phyloP scores from a whole-genome alignment of 352 stramenopile genomes.

The Pythium dissotocum region DNA sequence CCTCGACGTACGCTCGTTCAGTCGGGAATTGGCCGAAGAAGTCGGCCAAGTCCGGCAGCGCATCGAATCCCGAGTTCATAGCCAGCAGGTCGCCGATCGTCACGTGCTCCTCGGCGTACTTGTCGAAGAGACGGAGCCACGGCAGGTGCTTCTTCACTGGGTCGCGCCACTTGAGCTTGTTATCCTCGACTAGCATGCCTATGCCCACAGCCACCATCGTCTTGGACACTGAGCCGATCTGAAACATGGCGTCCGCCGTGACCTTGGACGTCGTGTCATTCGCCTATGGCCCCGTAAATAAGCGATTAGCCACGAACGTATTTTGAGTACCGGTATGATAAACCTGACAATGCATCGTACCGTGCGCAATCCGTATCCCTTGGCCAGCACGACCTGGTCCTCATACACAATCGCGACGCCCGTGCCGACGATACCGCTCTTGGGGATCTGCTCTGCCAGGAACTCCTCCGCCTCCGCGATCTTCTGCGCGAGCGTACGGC shows the following conservation, averaged over 20 bases:
- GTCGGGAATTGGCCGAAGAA: conserved; percentile 43
- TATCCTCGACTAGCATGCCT: conserved; percentile 44
- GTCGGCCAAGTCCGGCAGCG: conserved; percentile 32
- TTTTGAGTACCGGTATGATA: not conserved
- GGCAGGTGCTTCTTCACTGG: conserved; percentile 56
- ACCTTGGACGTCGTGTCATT: conserved; percentile 39
- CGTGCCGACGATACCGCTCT: conserved; percentile 38
- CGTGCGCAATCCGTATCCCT: conserved; percentile 16
- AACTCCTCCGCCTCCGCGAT: conserved; percentile 45
- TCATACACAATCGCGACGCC: conserved; percentile 57
- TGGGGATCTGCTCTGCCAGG: conserved; percentile 44
- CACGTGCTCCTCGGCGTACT: conserved; percentile 52
- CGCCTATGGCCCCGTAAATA: conserved; percentile 11
- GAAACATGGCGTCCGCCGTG: conserved; percentile 47
- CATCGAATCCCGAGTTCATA: conserved; percentile 63
- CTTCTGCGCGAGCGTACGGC: conserved; percentile 41
- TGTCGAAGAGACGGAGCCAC: conserved; percentile 50
- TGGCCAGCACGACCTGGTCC: conserved; percentile 35
- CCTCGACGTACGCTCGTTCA: conserved; percentile 38
- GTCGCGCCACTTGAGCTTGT: conserved; percentile 51
- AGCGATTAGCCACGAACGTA: not conserved
- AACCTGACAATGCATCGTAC: not conserved
- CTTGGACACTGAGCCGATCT: conserved; percentile 70
- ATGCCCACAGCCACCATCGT: conserved; percentile 51
- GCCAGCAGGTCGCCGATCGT: conserved; percentile 53